A percentile compares a stretch with the other conserved stretches of the same genome.
These are phyloP conservation scores for Lipomyces chichibuensis DNA, from an alignment of 805 yeast genomes.

Conservation along the genomic window DNA sequence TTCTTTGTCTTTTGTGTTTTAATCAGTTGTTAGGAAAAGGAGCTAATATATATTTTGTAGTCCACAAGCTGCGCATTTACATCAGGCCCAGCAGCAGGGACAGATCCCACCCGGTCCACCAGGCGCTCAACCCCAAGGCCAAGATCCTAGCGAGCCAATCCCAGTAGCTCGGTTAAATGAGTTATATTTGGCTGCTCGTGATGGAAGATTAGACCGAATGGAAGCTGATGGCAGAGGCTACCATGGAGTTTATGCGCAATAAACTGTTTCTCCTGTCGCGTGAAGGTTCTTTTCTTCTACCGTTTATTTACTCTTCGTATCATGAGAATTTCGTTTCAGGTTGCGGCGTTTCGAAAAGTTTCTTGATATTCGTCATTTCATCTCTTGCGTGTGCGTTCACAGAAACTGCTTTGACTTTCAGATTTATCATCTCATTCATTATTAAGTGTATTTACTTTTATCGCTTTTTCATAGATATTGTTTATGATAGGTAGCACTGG, in stretches of 20 bases:
- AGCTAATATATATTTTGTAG: constrained; percentile 17
- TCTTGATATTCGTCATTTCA: constrained; percentile 2
- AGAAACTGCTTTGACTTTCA: constrained; percentile 8
- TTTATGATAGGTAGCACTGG: not conserved
- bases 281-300: constrained; percentile 14
- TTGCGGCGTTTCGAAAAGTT: constrained; percentile 27
- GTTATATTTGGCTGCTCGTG: constrained; percentile 58
- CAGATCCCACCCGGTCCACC: constrained; percentile 32
- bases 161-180: constrained; percentile 54
- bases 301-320: not conserved
- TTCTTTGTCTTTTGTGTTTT: constrained; percentile 14
- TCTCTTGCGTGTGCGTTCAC: not conserved
- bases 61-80: constrained; percentile 35
- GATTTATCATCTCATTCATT: not conserved
- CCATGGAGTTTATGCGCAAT: constrained; percentile 50
- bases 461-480: not conserved
- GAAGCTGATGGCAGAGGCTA: constrained; percentile 53
- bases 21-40: constrained; percentile 2
- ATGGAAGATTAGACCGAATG: constrained; percentile 57
- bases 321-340: constrained; percentile 11
- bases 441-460: not conserved
- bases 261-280: constrained; percentile 22
- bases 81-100: constrained; percentile 26
- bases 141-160: constrained; percentile 46
- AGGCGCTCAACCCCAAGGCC: constrained; percentile 30